Conservation (phyloP, 2,329 filamentous ascomycete species). For the Cladophialophora psammophila region DNA sequence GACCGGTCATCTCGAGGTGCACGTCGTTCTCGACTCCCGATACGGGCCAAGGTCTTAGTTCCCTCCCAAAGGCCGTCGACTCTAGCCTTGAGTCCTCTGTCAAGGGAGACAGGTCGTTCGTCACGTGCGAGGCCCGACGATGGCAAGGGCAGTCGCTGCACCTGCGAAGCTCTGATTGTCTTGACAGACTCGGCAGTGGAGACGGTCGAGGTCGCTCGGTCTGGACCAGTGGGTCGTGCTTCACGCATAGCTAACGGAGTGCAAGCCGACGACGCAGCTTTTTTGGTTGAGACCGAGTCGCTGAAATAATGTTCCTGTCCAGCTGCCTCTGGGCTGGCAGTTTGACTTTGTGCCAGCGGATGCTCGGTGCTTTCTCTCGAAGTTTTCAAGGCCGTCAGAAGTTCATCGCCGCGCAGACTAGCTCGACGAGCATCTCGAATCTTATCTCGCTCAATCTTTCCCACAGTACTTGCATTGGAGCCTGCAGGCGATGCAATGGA, state of each 20-base stretch:
- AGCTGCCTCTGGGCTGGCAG: constrained; percentile 68
- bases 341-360: constrained; percentile 76
- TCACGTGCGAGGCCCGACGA: constrained; percentile 24
- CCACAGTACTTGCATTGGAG: constrained; percentile 63
- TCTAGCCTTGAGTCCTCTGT: constrained; percentile 33
- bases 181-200: constrained; percentile 57
- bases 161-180: constrained; percentile 50
- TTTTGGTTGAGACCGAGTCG: constrained; percentile 19
- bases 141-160: constrained; percentile 37
- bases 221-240: constrained; percentile 49
- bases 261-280: constrained; percentile 35
- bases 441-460: constrained; percentile 57
- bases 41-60: constrained; percentile 32
- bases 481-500: constrained; percentile 63
- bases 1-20: constrained; percentile 43
- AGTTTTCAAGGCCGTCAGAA: constrained; percentile 59
- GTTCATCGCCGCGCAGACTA: constrained; percentile 67
- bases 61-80: constrained; percentile 40
- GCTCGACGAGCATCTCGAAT: constrained; percentile 52
- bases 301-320: constrained; percentile 50
- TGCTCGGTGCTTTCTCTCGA: constrained; percentile 67
- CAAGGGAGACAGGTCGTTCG: constrained; percentile 25
- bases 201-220: constrained; percentile 51
- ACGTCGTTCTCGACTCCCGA: constrained; percentile 48
- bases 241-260: constrained; percentile 39